Evolutionary conservation across 306 rosid species (phyloP).

Genomic region (Prunus armeniaca): DNA sequence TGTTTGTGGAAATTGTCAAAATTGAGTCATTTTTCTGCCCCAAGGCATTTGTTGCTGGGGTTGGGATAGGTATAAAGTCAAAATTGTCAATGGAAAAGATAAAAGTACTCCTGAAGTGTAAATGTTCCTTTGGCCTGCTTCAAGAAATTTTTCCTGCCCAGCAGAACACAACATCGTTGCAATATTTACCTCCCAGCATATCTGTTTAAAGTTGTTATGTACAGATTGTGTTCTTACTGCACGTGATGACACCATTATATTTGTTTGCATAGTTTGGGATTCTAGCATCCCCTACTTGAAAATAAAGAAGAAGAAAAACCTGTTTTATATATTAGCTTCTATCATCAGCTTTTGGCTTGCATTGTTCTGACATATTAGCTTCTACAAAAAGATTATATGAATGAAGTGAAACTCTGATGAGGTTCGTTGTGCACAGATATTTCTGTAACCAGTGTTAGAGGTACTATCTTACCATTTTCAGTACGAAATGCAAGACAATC

Average conservation of each 20-base stretch:
- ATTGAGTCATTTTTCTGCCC: no score
- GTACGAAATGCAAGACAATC: neutral
- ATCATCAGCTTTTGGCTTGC: constrained; percentile 14
- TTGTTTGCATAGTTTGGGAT: neutral
- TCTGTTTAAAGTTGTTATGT: neutral
- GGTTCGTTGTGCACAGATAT: neutral
- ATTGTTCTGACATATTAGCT: constrained; percentile 12
- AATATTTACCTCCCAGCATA: neutral
- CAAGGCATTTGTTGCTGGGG: no score
- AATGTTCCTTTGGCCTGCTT: no score
- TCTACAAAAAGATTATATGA: neutral
- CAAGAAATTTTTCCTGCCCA: no score
- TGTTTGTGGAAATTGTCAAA: no score
- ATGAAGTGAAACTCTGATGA: neutral
- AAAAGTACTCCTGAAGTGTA: no score
- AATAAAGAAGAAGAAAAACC: neutral
- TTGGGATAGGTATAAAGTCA: no score
- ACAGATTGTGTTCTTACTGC: neutral
- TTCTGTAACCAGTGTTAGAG: neutral
- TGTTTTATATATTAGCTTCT: constrained; percentile 12
- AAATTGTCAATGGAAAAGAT: no score
- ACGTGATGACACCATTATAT: neutral
- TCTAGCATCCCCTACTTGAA: neutral
- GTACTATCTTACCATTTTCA: neutral
- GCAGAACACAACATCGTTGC: neutral